A percentile compares a stretch with the other conserved stretches of the same genome.
These are phyloP conservation scores for Schizosaccharomyces cryophilus DNA, from an alignment of 805 yeast species.

Conservation along the genomic window DNA sequence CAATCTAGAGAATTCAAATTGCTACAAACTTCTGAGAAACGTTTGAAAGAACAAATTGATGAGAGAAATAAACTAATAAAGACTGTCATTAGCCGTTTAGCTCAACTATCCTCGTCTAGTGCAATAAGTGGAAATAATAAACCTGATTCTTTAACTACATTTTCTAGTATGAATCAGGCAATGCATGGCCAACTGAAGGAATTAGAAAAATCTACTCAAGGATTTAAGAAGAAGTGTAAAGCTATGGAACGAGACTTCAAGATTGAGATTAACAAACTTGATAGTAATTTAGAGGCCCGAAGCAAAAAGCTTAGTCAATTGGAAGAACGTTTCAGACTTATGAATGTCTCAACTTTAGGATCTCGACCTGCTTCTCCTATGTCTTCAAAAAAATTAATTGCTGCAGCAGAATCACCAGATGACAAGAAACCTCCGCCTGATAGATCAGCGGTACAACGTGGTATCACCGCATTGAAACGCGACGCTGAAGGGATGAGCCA, in stretches of 20 bases:
- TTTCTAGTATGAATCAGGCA: not conserved
- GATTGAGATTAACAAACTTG: constrained; percentile 3
- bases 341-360: not conserved
- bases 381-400: not conserved
- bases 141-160: not conserved
- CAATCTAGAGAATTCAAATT: not conserved
- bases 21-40: not conserved
- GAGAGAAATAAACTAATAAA: not conserved
- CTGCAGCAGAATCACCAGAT: not conserved
- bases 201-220: not conserved
- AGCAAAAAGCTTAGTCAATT: not conserved
- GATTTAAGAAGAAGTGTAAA: not conserved
- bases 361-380: not conserved
- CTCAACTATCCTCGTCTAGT: not conserved
- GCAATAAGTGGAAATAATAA: not conserved
- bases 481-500: constrained; percentile 6
- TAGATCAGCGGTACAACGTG: not conserved
- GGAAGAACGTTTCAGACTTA: not conserved
- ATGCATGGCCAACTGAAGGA: not conserved
- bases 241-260: constrained; percentile 1
- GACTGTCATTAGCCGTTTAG: not conserved
- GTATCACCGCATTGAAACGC: not conserved
- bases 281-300: not conserved
- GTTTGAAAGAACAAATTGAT: not conserved
- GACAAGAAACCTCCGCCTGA: not conserved